These are phyloP conservation scores for Yamadazyma blattariae DNA, from an alignment of 1,139 yeast species.

Conservation along the genomic window DNA sequence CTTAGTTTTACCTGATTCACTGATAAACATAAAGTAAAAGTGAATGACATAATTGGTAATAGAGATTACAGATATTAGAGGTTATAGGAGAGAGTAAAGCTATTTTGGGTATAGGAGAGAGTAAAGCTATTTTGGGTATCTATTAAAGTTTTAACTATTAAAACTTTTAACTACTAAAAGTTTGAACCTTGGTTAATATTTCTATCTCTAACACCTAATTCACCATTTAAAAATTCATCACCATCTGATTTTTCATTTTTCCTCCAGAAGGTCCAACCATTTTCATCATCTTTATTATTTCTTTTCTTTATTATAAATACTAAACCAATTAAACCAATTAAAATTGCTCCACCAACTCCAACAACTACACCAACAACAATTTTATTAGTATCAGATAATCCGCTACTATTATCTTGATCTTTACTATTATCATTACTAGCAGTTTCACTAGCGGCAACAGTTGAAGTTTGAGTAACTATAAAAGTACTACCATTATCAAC, in stretches of 20 bases:
- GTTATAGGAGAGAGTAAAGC: neutral
- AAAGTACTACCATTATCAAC: slow-evolving; percentile 37
- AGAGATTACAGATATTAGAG: too few relatives aligned
- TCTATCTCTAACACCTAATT: slow-evolving; percentile 51
- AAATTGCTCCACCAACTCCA: slow-evolving; percentile 47
- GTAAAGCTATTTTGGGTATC: neutral
- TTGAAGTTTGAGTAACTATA: slow-evolving; percentile 37
- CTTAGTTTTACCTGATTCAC: too few relatives aligned
- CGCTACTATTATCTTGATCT: slow-evolving; percentile 17
- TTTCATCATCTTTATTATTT: slow-evolving; percentile 25
- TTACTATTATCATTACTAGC: slow-evolving; percentile 19
- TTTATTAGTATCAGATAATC: slow-evolving; percentile 42
- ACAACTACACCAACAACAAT: slow-evolving; percentile 52
- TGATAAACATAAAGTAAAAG: too few relatives aligned
- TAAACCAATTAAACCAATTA: slow-evolving; percentile 34
- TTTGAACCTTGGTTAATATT: slow-evolving; percentile 46
- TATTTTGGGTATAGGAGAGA: neutral
- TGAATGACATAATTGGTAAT: too few relatives aligned
- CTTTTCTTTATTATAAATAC: slow-evolving; percentile 37
- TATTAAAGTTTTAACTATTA: neutral
- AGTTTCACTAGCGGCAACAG: slow-evolving; percentile 27
- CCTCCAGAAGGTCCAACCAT: slow-evolving; percentile 52
- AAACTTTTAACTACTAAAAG: slow-evolving; percentile 24
- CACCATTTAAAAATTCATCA: slow-evolving; percentile 61
- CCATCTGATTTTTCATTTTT: slow-evolving; percentile 43